Percentiles rank a stretch among this genome's conserved stretches.
phyloP scores from a whole-genome alignment of 2,329 filamentous ascomycete species.

The Phaeophleospora eucalypticola region DNA sequence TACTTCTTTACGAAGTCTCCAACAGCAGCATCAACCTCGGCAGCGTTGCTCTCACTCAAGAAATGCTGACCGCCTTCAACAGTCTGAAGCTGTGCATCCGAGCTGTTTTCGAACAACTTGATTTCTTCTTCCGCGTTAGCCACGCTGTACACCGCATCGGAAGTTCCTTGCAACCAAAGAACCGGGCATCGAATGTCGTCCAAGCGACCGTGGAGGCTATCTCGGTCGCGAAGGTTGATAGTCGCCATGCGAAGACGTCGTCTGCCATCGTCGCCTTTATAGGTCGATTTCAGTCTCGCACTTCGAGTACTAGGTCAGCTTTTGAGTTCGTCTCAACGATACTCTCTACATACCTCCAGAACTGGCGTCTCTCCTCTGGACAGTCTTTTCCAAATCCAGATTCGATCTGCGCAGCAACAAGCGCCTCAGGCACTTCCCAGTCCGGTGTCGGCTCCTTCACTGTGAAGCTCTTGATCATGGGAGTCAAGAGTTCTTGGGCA shows the following conservation, averaged over 20 bases:
- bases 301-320: neutral
- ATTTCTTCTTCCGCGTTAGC: slow-evolving; percentile 47
- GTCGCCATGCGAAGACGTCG: slow-evolving; percentile 47
- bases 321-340: no score
- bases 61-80: slow-evolving; percentile 50
- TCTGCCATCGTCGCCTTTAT: slow-evolving; percentile 48
- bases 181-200: slow-evolving; percentile 50
- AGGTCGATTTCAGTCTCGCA: slow-evolving; percentile 43
- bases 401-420: slow-evolving; percentile 44
- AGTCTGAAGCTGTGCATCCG: slow-evolving; percentile 41
- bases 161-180: slow-evolving; percentile 47
- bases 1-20: slow-evolving; percentile 28
- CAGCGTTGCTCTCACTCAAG: slow-evolving; percentile 45
- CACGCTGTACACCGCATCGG: slow-evolving; percentile 40
- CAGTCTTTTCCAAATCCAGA: slow-evolving; percentile 46
- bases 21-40: slow-evolving; percentile 40
- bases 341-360: slow-evolving; percentile 35
- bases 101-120: slow-evolving; percentile 43
- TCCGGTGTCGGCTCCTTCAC: slow-evolving; percentile 36
- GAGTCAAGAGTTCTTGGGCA: slow-evolving; percentile 31
- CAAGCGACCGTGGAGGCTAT: slow-evolving; percentile 45
- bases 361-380: slow-evolving; percentile 36
- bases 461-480: slow-evolving; percentile 40
- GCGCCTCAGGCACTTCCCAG: slow-evolving; percentile 42
- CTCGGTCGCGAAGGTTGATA: slow-evolving; percentile 47